Percentiles rank a stretch among this genome's conserved stretches.
These are phyloP conservation scores for Xylaria hypoxylon DNA, from an alignment of 2,329 filamentous ascomycete genomes.

Conservation along the genomic window DNA sequence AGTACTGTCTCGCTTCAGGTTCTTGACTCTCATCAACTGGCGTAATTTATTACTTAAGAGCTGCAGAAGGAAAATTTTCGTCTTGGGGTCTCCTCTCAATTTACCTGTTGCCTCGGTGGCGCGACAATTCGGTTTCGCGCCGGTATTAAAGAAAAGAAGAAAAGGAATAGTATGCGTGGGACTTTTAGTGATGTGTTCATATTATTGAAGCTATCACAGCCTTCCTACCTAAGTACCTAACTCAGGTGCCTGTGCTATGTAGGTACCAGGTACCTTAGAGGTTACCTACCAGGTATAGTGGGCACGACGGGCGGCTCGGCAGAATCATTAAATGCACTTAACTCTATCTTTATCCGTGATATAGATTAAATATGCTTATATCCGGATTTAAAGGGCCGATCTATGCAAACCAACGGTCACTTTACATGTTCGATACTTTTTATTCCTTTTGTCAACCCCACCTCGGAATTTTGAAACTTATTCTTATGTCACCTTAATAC, in stretches of 20 bases:
- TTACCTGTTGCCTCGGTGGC: slow-evolving; percentile 9
- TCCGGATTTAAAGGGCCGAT: neutral
- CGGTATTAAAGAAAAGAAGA: neutral
- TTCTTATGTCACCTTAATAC: slow-evolving; percentile 24
- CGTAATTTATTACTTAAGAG: slow-evolving; percentile 23
- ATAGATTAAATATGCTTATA: slow-evolving; percentile 8
- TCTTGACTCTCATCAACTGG: slow-evolving; percentile 8
- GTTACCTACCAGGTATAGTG: too few species aligned
- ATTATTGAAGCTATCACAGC: slow-evolving; percentile 4
- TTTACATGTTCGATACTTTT: slow-evolving; percentile 20
- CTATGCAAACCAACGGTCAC: slow-evolving; percentile 7
- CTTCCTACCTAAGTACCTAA: too few species aligned
- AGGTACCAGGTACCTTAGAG: too few species aligned
- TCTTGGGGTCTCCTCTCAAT: slow-evolving; percentile 5
- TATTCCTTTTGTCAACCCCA: neutral
- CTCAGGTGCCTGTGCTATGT: too few species aligned
- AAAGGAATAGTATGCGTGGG: neutral
- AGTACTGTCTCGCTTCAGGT: neutral
- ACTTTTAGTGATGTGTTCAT: slow-evolving; percentile 4
- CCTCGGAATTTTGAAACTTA: slow-evolving; percentile 23
- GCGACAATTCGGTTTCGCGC: neutral
- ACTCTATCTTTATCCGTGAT: neutral
- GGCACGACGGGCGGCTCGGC: neutral
- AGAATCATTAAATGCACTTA: neutral
- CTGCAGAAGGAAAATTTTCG: slow-evolving; percentile 27